Evolutionary conservation across 2,329 filamentous ascomycete genomes (phyloP).

Genomic region (Atkinsonella hypoxylon): DNA sequence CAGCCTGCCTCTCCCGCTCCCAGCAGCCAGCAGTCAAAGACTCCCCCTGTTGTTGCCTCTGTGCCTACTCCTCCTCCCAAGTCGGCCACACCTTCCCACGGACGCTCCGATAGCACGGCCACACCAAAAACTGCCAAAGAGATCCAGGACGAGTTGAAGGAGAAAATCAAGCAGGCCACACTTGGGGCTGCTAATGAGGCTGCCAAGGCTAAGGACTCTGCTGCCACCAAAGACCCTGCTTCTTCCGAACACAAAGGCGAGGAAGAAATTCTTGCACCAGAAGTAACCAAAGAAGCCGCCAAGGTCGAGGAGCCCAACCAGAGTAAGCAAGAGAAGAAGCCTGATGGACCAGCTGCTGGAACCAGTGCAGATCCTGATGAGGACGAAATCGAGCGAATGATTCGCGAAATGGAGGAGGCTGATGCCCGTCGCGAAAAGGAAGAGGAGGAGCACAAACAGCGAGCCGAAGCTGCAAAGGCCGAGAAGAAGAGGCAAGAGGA

Average conservation of each 20-base stretch:
- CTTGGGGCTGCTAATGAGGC: conserved; percentile 20
- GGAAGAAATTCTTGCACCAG: conserved; percentile 4
- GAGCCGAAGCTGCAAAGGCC: conserved; percentile 32
- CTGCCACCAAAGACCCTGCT: conserved; percentile 18
- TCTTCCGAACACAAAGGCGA: conserved; percentile 19
- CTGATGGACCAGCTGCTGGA: conserved; percentile 18
- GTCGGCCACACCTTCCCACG: conserved; percentile 54
- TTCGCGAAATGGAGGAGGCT: conserved; percentile 49
- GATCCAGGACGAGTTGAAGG: conserved; percentile 70
- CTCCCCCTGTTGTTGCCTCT: conserved; percentile 59
- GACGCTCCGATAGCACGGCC: conserved; percentile 56
- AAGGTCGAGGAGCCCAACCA: conserved; percentile 14
- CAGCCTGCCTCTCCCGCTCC: conserved; percentile 45
- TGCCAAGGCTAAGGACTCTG: conserved; percentile 16
- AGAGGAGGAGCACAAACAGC: conserved; percentile 34
- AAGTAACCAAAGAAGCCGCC: conserved; percentile 4
- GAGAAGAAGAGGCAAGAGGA: conserved; percentile 40
- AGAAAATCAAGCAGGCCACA: conserved; percentile 58
- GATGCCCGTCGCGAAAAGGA: conserved; percentile 38
- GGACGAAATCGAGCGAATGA: conserved; percentile 47
- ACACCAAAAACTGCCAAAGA: conserved; percentile 65
- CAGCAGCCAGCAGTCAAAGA: conserved; percentile 44
- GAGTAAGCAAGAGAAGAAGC: conserved; percentile 16
- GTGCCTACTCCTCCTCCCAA: conserved; percentile 73
- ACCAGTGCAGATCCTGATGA: conserved; percentile 33